Base-by-base conservation (phyloP, 2,329 filamentous ascomycete species). In the Fusarium musae region DNA sequence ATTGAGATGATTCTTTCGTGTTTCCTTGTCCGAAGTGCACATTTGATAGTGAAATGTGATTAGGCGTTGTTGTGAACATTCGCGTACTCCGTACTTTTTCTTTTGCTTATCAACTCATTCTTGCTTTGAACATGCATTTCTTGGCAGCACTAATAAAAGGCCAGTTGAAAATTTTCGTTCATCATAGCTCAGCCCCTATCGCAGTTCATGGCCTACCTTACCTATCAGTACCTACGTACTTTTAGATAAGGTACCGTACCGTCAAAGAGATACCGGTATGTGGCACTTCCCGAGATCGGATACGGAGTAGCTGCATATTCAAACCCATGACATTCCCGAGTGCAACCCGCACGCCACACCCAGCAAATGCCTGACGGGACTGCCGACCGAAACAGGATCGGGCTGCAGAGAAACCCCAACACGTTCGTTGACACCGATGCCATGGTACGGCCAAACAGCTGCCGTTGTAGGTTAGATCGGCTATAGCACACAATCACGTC, bases 241-340 rank as follows among this genome's bases (percentile, higher is more conserved):
- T 53, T n/a, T 53, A 34, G 28, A 54, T 42, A 40, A 56, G 47
- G 36, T 34, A 56, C 30, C 28, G 21, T n/a, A 23, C 47, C 21
- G 28, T 23, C 16, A 30, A 15, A n/a, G 21, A 26, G 42, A 30
- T 28, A 28, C 28, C 19, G 42, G 42, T 52, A 53, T 39, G 40
- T 56, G 56, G 49, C 52, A 53, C 28, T 42, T 47, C 47, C 66
- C 56, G 61, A 73, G 50, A 63, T 57, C 44, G 57, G 47, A 70
- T 61, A 30, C 10, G 30, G 30, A 30, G 30, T 23, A 46, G 26
- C 26, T 26, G 26, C 26, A 26, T 26, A 26, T 26, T 26, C 26
- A 73, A 59, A 49, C 40, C 65, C 70, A 66, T 58, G 59, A 21
- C 66, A 73, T 73, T 73, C 42, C 70, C 61, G 70, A 53, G 58